Base-by-base conservation (phyloP, 108 stramenopile genomes). In the Cyclostephanos tholiformis region DNA sequence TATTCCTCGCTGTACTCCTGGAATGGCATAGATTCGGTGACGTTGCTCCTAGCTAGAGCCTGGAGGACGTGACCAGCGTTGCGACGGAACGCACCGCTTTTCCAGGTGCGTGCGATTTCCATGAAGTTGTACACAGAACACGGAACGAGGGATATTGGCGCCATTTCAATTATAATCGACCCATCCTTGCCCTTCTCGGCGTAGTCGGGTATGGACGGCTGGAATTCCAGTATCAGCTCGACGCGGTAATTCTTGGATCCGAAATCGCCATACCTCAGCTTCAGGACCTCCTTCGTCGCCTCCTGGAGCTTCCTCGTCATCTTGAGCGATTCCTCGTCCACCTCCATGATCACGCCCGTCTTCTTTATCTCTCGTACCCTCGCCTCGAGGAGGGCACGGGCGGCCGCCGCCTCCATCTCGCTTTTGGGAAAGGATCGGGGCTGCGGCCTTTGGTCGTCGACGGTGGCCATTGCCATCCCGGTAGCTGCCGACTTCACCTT, bases 61-160 rank as follows among this genome's bases (percentile, higher is more conserved):
- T 96, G 95, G 26, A 94, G 63, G 9, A 96, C 95, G 71, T 96
- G 95, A 51, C 65, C 62, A 0, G 95, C 95, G 51, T 82, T 89
- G 12, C 95, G 89, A 82, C 91, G 93, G 72, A 96, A 94, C 11
- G 80, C 84, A 11, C 93, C 93, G 6, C 65, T 69, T 58, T 85
- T 72, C 85, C 84, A 94, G 1, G 82, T 85, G 55, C 89, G 82
- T 2, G 88, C 90, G 35, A 90, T 83, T 77, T 96, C 95, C 66
- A 96, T 63, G 72, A 93, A 96, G 61, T 82, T 88, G 67, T 76
- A 91, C 10, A 91, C 82, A 16, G 87, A 86, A 43, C 87, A 87
- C 7, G 95, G 95, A 53, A 86, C 69, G 1, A 91, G 64, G 19
- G 67, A 48, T 49, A 77, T 80, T 2, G 91, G 88, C 10, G 91